These are phyloP conservation scores for Artemisia tridentata DNA, from an alignment of 129 eudicot genomes.

Conservation along the genomic window DNA sequence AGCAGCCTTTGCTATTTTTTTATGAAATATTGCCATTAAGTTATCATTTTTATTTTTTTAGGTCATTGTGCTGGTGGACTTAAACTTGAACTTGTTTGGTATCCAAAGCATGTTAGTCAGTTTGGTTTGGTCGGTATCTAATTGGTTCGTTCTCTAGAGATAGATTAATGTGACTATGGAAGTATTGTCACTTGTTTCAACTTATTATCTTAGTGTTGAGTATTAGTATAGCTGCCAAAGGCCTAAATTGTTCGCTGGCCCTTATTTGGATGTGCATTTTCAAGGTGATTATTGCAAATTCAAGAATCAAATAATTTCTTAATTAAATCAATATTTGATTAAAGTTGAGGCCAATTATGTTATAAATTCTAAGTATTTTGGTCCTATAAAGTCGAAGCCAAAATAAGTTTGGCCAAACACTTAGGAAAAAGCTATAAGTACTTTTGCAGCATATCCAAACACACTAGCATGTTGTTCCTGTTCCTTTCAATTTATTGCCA, in stretches of 20 bases:
- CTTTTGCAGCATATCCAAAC: background rate
- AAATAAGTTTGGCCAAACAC: background rate
- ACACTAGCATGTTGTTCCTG: background rate
- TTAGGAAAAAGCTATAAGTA: background rate
- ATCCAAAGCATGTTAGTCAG: background rate
- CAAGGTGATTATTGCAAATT: background rate
- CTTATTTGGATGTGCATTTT: background rate
- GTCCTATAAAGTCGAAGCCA: background rate
- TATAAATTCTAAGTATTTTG: background rate
- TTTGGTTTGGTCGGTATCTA: background rate
- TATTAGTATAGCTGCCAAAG: background rate
- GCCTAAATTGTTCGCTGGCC: background rate
- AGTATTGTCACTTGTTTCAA: background rate
- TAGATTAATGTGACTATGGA: background rate
- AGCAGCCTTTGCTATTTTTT: conserved; percentile 10
- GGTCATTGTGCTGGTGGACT: background rate
- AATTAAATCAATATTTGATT: background rate
- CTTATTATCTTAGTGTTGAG: background rate
- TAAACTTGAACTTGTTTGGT: conserved; percentile 1
- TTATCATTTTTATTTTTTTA: background rate
- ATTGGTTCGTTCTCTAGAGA: background rate
- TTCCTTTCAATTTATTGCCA: too few relatives aligned
- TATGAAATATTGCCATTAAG: background rate
- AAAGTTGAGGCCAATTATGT: background rate
- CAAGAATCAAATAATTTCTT: background rate